Conservation (phyloP, 169 alveolate species). For the Ichthyophthirius multifiliis region DNA sequence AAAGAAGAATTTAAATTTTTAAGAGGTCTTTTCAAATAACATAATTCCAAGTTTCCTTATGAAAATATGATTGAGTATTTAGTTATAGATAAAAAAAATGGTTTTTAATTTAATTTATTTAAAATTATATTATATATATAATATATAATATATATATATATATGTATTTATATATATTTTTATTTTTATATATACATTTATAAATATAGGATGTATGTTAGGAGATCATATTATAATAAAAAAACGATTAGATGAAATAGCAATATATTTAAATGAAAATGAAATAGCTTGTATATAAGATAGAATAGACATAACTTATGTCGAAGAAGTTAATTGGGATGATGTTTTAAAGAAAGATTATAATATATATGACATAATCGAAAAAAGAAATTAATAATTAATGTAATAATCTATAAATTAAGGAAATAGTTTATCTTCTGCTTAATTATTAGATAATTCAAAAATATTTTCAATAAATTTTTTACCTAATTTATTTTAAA, state of each 20-base stretch:
- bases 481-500: neutral
- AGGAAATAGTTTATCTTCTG: too few species aligned
- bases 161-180: too few species aligned
- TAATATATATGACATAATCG: neutral
- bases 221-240: neutral
- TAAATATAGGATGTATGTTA: neutral
- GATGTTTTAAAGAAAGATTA: neutral
- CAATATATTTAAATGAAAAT: neutral
- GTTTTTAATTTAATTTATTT: neutral
- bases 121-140: neutral
- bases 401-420: too few species aligned
- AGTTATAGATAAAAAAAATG: conserved; percentile 2
- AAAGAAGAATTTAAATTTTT: neutral
- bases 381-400: too few species aligned
- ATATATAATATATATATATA: too few species aligned
- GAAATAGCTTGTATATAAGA: neutral
- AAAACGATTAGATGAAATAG: neutral
- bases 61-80: conserved; percentile 5
- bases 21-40: neutral
- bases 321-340: conserved; percentile 16
- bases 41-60: neutral
- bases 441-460: neutral
- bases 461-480: neutral
- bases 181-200: neutral
- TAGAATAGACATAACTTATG: conserved; percentile 6